A percentile compares a stretch with the other conserved stretches of the same genome.
Conservation (phyloP, 2,329 filamentous ascomycete species). For the Onygena corvina region DNA sequence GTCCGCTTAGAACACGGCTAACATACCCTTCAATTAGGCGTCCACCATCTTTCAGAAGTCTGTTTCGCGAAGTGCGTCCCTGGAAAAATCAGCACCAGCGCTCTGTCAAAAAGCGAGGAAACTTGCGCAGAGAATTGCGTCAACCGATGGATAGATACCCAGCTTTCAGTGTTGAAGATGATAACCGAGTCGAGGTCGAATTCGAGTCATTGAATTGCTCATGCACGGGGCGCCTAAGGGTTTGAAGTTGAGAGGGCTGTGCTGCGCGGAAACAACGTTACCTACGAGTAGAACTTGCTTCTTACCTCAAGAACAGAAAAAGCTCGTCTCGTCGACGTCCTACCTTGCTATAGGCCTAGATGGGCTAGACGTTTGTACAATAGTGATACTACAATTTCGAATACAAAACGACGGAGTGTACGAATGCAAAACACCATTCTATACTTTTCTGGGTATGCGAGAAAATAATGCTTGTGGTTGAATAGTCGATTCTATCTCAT, state of each 20-base stretch:
- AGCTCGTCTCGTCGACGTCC: background rate
- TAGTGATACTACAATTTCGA: background rate
- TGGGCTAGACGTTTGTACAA: background rate
- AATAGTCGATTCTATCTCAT: no score
- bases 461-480: no score
- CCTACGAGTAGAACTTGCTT: no score
- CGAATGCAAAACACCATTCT: background rate
- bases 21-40: slow-evolving; percentile 34
- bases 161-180: slow-evolving; percentile 71
- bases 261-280: no score
- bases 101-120: slow-evolving; percentile 67
- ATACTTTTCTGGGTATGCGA: no score
- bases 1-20: background rate
- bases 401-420: background rate
- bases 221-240: no score
- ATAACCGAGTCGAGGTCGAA: no score
- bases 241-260: no score
- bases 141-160: slow-evolving; percentile 83
- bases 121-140: slow-evolving; percentile 84
- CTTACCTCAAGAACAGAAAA: background rate
- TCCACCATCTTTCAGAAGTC: slow-evolving; percentile 57
- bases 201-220: no score
- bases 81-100: slow-evolving; percentile 55
- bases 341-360: background rate
- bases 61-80: slow-evolving; percentile 96